Base-by-base conservation (phyloP, 2,329 filamentous ascomycete species). In the Trichoderma koningiopsis region DNA sequence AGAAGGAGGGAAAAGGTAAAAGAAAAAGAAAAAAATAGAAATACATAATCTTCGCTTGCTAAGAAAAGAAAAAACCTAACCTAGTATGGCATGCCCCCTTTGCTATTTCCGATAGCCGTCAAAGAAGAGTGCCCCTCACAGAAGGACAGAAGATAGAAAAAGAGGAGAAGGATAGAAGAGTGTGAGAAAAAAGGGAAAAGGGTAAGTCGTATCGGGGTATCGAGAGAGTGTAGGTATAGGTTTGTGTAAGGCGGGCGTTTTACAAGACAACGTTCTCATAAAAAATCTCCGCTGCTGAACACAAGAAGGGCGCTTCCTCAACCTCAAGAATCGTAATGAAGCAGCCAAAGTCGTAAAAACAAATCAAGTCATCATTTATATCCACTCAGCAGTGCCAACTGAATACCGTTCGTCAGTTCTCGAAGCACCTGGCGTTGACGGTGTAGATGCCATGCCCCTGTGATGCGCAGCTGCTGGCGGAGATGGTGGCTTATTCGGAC, bases 401-500 rank as follows among this genome's bases (percentile, higher is more conserved):
- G 33, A 61, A 5, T 49, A 29, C 3, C 52, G 65, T 13, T 65
- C 70, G 11, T 61, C 61, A 3, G 49, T 3, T 8, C 19, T 24
- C 35, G 40, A 19, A 67, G 33, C 40, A 14, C 37, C 63, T 14
- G 27, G 11, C 5, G 63, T 35, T 29, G 63, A 59, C 24, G 63
- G 37, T 16, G n/a, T 40, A 8, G 55, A 67, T 3, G 56, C 40
- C 16, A 56, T 29, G 24, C 52, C 43, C 10, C 22, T 37, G 16
- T 35, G 60, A 14, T 53, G n/a, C 29, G 33, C 3, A 11, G 27
- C 19, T 52, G 22, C 14, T 10, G 22, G 63, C 8, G 29, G 55
- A 7, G 40, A 29, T 4, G 19, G 8, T 5, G 40, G 8, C 6
- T 59, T 58, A 4, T 37, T 49, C 1, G 85, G 83, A 68, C 79